A percentile compares a stretch with the other conserved stretches of the same genome.
Evolutionary conservation across 73 alveolate species (phyloP).

Genomic region (Uronychia setigera): DNA sequence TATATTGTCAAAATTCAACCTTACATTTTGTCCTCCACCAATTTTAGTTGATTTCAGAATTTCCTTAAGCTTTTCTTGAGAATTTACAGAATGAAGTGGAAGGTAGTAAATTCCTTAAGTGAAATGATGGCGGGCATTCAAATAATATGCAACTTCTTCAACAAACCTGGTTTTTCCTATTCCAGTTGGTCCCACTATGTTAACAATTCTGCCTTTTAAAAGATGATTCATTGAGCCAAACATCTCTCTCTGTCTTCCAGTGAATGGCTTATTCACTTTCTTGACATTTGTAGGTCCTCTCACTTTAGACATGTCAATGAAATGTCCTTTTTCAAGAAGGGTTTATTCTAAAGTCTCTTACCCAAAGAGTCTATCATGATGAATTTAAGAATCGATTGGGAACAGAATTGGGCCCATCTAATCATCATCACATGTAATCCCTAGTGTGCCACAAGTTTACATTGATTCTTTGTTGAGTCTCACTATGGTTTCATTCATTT

Average conservation of each 20-base stretch:
- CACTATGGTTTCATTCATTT: constrained; percentile 24
- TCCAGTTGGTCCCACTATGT: constrained; percentile 46
- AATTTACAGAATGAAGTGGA: constrained; percentile 24
- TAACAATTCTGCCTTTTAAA: constrained; percentile 19
- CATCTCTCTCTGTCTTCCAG: constrained; percentile 58
- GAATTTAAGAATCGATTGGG: constrained; percentile 20
- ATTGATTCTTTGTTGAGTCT: neutral
- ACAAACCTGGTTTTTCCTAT: constrained; percentile 65
- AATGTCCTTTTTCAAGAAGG: constrained; percentile 23
- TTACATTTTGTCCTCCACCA: constrained; percentile 22
- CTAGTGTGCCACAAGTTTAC: neutral
- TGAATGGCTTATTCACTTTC: constrained; percentile 34
- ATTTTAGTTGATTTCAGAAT: constrained; percentile 15
- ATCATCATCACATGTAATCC: constrained; percentile 6
- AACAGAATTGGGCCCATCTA: constrained; percentile 52
- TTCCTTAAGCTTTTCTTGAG: constrained; percentile 31
- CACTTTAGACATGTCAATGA: constrained; percentile 46
- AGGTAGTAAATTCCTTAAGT: constrained; percentile 40
- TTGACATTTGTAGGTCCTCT: constrained; percentile 58
- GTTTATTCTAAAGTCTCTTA: constrained; percentile 12
- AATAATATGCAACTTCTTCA: constrained; percentile 43
- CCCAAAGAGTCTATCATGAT: constrained; percentile 39
- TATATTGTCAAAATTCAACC: neutral
- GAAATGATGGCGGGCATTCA: constrained; percentile 36
- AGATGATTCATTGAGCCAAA: constrained; percentile 6